phyloP scores from a whole-genome alignment of 345 rosid genomes.

The Syzygium jambos region DNA sequence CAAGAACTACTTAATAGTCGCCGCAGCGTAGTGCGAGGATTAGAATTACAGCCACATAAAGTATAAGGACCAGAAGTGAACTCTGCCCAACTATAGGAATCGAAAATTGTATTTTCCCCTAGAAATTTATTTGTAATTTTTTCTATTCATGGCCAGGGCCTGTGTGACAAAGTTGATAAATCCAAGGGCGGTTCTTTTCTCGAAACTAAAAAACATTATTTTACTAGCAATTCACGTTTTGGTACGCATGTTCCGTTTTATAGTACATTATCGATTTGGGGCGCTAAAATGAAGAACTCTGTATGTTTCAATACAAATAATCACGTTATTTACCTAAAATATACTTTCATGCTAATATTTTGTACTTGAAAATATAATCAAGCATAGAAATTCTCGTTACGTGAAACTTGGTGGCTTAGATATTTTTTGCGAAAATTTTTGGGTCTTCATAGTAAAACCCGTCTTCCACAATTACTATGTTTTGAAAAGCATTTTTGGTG shows the following conservation, averaged over 20 bases:
- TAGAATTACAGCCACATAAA: too few species aligned
- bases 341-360: not conserved
- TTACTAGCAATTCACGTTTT: too few species aligned
- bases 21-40: not conserved
- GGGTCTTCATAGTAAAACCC: too few species aligned
- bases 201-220: too few species aligned
- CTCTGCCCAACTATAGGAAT: not conserved
- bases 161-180: too few species aligned
- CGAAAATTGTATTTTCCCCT: not conserved
- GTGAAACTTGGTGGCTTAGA: not conserved
- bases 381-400: not conserved
- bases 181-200: not conserved
- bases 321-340: not conserved
- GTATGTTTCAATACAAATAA: accelerated
- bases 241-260: accelerated
- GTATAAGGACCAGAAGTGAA: not conserved
- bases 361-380: not conserved
- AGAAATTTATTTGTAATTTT: too few species aligned
- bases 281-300: not conserved
- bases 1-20: not conserved
- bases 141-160: not conserved
- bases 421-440: not conserved
- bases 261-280: not conserved
- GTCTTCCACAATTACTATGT: too few species aligned
- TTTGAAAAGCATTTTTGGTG: too few species aligned